Conservation (phyloP, 2,329 filamentous ascomycete genomes). For the Chaetomiaceae sp. region DNA sequence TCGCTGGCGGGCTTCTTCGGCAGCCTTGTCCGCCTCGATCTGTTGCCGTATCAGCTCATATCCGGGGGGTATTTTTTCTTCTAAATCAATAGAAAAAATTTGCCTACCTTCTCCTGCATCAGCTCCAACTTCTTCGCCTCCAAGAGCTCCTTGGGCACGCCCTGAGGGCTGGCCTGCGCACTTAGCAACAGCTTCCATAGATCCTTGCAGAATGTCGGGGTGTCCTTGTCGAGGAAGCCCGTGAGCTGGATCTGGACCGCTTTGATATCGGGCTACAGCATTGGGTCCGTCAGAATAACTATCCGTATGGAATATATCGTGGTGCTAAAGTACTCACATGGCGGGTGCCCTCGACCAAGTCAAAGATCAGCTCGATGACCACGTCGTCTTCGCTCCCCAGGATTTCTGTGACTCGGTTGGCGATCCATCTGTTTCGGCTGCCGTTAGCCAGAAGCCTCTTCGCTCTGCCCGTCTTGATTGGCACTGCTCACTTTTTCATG, state of each 20-base stretch:
- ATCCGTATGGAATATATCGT: too few relatives aligned
- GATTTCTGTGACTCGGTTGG: slow-evolving; percentile 78
- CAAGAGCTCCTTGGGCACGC: slow-evolving; percentile 87
- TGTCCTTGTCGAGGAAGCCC: slow-evolving; percentile 92
- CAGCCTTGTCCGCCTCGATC: slow-evolving; percentile 78
- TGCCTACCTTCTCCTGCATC: slow-evolving; percentile 81
- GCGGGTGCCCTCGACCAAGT: slow-evolving; percentile 66
- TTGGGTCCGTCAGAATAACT: background rate
- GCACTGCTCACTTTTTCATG: slow-evolving; percentile 81
- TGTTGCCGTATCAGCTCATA: slow-evolving; percentile 32
- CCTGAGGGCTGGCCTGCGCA: slow-evolving; percentile 81
- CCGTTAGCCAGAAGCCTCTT: too few relatives aligned
- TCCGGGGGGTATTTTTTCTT: too few relatives aligned
- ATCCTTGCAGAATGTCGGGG: slow-evolving; percentile 83
- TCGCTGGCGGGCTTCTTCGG: slow-evolving; percentile 67
- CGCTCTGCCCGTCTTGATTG: too few relatives aligned
- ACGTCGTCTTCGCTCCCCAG: slow-evolving; percentile 94
- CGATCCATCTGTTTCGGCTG: slow-evolving; percentile 73
- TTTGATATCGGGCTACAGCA: slow-evolving; percentile 85
- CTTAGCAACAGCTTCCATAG: slow-evolving; percentile 89
- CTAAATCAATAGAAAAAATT: too few relatives aligned
- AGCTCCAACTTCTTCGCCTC: slow-evolving; percentile 96
- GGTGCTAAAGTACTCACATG: slow-evolving; percentile 54
- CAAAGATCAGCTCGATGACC: slow-evolving; percentile 78
- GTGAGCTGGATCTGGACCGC: slow-evolving; percentile 89